These are phyloP conservation scores for Scenedesmus sp. DNA, from an alignment of 163 green algal genomes.

Conservation along the genomic window DNA sequence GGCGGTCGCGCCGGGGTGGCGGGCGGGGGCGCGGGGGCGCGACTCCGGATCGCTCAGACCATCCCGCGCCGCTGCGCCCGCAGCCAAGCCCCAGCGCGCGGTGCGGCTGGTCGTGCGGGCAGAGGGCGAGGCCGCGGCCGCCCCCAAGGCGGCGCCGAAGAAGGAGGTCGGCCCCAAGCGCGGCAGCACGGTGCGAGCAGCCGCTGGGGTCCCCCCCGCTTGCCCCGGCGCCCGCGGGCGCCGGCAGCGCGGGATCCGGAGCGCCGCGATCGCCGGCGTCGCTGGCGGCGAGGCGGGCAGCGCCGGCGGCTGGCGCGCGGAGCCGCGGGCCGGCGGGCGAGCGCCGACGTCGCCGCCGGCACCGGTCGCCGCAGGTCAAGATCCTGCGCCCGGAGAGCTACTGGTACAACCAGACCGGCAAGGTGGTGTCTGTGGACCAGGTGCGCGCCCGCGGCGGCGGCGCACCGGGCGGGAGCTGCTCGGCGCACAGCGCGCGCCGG, in stretches of 20 bases:
- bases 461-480: not conserved
- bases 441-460: slow-evolving; percentile 47
- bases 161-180: slow-evolving; percentile 84
- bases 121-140: slow-evolving; percentile 59
- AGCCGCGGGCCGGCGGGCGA: no score
- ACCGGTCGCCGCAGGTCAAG: slow-evolving; percentile 90
- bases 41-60: slow-evolving; percentile 2
- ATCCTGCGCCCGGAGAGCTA: slow-evolving; percentile 97
- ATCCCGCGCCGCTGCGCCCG: no score
- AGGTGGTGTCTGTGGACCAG: slow-evolving; percentile 98
- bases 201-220: no score
- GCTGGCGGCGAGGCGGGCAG: no score
- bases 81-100: slow-evolving; percentile 62
- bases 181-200: slow-evolving; percentile 64
- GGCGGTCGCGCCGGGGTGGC: not conserved
- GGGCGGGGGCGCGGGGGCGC: no score
- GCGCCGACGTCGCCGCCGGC: not conserved
- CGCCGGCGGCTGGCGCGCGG: no score
- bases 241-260: no score
- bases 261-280: no score
- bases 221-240: no score
- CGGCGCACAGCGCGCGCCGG: not conserved
- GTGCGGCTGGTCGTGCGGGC: slow-evolving; percentile 67
- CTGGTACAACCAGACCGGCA: slow-evolving; percentile 98
- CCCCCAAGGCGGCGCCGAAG: slow-evolving; percentile 72